These are phyloP conservation scores for Pachysolen tannophilus DNA, from an alignment of 805 yeast genomes.

Conservation along the genomic window DNA sequence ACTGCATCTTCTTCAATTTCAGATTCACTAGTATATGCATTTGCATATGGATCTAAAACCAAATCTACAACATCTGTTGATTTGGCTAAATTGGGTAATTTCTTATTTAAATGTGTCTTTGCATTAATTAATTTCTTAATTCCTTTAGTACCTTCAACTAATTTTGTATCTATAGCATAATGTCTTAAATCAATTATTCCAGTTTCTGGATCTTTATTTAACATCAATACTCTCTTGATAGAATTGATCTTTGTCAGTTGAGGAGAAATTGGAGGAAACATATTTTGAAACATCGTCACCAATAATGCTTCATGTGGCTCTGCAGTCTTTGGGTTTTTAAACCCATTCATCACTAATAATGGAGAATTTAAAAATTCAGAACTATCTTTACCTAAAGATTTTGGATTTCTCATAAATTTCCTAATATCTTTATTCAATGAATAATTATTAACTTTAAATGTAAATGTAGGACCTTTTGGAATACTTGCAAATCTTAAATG, in stretches of 20 bases:
- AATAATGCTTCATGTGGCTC: slow-evolving; percentile 70
- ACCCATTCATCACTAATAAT: slow-evolving; percentile 87
- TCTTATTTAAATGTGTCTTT: slow-evolving; percentile 50
- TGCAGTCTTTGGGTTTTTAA: slow-evolving; percentile 56
- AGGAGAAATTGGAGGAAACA: slow-evolving; percentile 93
- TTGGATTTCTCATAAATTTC: slow-evolving; percentile 65
- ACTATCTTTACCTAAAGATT: slow-evolving; percentile 59
- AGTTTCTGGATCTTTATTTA: slow-evolving; percentile 63
- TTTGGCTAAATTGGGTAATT: slow-evolving; percentile 60
- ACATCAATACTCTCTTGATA: slow-evolving; percentile 78
- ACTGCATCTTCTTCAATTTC: slow-evolving; percentile 90
- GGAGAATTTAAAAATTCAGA: slow-evolving; percentile 75
- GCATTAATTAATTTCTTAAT: slow-evolving; percentile 63
- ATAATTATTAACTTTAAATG: slow-evolving; percentile 71
- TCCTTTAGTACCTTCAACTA: slow-evolving; percentile 69
- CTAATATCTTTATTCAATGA: slow-evolving; percentile 78
- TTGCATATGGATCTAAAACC: slow-evolving; percentile 75
- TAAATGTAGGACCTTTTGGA: slow-evolving; percentile 92
- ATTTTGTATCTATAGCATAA: slow-evolving; percentile 77
- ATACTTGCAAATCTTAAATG: slow-evolving; percentile 77
- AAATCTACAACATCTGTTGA: slow-evolving; percentile 76
- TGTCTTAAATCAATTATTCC: slow-evolving; percentile 82
- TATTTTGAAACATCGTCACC: slow-evolving; percentile 86
- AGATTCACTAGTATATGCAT: slow-evolving; percentile 80
- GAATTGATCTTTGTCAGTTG: slow-evolving; percentile 64